Base-by-base conservation (phyloP, 1,284 basidiomycete species). In the Phaffia rhodozyma region DNA sequence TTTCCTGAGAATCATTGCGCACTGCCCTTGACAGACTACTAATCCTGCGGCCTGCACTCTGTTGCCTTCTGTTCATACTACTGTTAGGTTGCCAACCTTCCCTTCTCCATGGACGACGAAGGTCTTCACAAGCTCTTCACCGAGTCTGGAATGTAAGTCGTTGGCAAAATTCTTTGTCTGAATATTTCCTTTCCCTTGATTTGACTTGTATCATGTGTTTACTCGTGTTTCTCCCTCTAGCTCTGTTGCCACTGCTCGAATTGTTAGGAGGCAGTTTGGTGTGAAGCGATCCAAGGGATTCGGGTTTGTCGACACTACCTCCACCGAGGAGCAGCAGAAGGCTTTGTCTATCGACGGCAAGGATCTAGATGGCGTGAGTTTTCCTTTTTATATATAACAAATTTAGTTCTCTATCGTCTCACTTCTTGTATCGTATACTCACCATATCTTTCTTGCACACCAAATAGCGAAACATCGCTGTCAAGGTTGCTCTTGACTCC, bases 251-350 rank as follows among this genome's bases (percentile, higher is more conserved):
- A 60, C 63, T 34, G 54, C 60, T 23, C 86, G 86, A 69, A 85
- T 91, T 67, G 87, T 91, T 67, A 84, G 84, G 73, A 81, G 85
- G 71, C 84, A 85, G 71, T 90, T 83, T 81, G 89, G 89, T 9
- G 81, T 82, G 55, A 85, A 85, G 69, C 82, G 86, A 73, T 86
- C 84, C 81, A 91, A 91, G 77, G 89, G 89, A 66, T 91, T 89
- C 73, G 89, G 87, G 64, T 91, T 91, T 73, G 88, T 91, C 70
- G 87, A 90, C 69, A 86, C 90, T 67, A 86, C 86, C 65, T 78
- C 77, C 69, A 86, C 89, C 75, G 86, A 82, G 70, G 82, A 87
- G 75, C 88, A 91, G 78, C 75, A 83, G 75, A 89, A 88, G 78
- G 88, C 87, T 55, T 84, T 91, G 69, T 79, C 81, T 65, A 79